Base-by-base conservation (phyloP, 2,329 filamentous ascomycete genomes). In the Aspergillus bombycis region DNA sequence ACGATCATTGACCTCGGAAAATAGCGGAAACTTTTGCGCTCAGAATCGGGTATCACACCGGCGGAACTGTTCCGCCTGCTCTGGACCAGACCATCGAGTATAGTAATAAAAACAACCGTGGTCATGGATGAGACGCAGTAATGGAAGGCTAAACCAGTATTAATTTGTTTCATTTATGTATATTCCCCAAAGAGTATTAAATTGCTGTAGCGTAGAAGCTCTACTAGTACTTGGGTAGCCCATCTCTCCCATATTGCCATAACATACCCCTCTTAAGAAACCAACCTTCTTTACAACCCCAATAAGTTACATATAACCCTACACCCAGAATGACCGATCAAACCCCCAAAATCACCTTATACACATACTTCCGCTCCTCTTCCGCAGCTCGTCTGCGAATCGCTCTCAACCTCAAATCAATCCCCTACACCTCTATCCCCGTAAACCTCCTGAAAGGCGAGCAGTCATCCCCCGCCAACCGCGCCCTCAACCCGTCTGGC, bases 321-420 rank as follows among this genome's bases (percentile, higher is more conserved):
- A 53, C 34, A 21, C 28, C 30, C 9, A 69, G 60, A 62, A 75
- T 71, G 67, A 21, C 68, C 57, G 62, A 66, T 41, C 21, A 36
- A 55, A 48, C 36, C 23, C 58, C 60, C 43, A 65, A 63, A 64
- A 62, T 75, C 54, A 76, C 72, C 2, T 82, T 89, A 11, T 83
- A 89, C 78, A 84, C 82, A 64, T 89, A 88, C 77, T 88, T 85
- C 75, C 82, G 85, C 65, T 89, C 87, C 55, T 88, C 86, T 19
- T 89, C 86, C 77, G 85, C 86, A 1, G 86, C 84, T 0, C 84
- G 88, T 14, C 77, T 90, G 6, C 86, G 86, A 53, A 89, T 89
- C 63, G 85, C 86, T 12, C 78, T 88, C 1, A 77, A 85, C 61
- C 77, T 86, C 57, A 89, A 89, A 68, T 71, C 71, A 26, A 80